Conservation (phyloP, 352 stramenopile species). For the Globisporangium takayamanum region DNA sequence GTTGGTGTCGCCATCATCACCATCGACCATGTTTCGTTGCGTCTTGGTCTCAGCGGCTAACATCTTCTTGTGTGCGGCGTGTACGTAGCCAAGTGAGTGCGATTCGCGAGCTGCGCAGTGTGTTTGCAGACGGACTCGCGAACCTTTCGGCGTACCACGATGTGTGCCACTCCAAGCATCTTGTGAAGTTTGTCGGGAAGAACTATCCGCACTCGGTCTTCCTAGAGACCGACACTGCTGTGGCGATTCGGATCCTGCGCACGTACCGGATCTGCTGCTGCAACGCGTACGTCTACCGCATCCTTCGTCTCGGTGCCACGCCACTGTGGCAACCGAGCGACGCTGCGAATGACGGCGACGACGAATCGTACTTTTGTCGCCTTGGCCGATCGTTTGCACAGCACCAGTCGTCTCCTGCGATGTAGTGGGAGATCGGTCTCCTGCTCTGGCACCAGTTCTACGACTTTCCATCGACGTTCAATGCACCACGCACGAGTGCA, state of each 20-base stretch:
- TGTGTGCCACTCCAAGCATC: not conserved
- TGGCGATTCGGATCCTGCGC: constrained; percentile 6
- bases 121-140: constrained; percentile 1
- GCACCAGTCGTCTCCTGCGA: not conserved
- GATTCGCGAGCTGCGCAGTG: not conserved
- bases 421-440: constrained; percentile 4
- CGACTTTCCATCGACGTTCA: not conserved
- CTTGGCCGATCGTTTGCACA: constrained; percentile 4
- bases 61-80: not conserved
- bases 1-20: no score
- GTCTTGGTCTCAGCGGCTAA: not conserved
- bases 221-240: not conserved
- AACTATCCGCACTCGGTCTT: constrained; percentile 2
- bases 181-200: not conserved
- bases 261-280: constrained; percentile 17
- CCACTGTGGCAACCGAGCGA: constrained; percentile 11
- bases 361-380: constrained; percentile 5
- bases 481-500: no score
- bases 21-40: no score
- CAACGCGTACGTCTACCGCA: constrained; percentile 16
- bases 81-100: not conserved
- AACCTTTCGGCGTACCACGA: not conserved
- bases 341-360: constrained; percentile 3
- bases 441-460: constrained; percentile 7
- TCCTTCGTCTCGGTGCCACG: constrained; percentile 16